A percentile compares a stretch with the other conserved stretches of the same genome.
phyloP scores from a whole-genome alignment of 2,329 filamentous ascomycete species.

The Clonostachys rhizophaga region DNA sequence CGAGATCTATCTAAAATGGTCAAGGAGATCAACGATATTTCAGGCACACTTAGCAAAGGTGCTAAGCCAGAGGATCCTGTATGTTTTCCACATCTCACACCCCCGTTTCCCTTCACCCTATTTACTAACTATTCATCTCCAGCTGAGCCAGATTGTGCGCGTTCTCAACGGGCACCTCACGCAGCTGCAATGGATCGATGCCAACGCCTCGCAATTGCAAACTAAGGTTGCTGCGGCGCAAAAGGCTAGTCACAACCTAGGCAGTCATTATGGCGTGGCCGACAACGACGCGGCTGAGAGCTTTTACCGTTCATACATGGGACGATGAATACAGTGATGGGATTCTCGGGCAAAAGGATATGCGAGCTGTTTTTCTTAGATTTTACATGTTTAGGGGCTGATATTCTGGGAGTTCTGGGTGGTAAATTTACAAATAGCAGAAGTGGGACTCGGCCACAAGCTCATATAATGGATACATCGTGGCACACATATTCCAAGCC shows the following conservation, averaged over 20 bases:
- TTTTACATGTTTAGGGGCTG: not conserved
- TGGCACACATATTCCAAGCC: not conserved
- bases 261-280: constrained; percentile 49
- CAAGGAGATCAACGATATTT: constrained; percentile 93
- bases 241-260: constrained; percentile 65
- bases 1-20: constrained; percentile 94
- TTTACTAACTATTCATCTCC: constrained; percentile 4
- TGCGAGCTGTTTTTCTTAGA: constrained; percentile 1
- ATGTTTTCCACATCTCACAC: constrained; percentile 29
- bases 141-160: constrained; percentile 92
- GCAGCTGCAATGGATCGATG: constrained; percentile 91
- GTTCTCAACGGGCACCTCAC: constrained; percentile 91
- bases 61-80: constrained; percentile 85
- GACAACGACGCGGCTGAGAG: constrained; percentile 76
- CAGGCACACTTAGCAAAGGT: constrained; percentile 83
- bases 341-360: constrained; percentile 5
- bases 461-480: not conserved
- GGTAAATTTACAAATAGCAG: not conserved
- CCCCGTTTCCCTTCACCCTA: constrained; percentile 5
- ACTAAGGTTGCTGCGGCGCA: constrained; percentile 79
- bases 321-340: constrained; percentile 48
- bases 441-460: no score
- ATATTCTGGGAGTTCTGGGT: constrained; percentile 3
- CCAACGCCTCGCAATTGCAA: constrained; percentile 75
- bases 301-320: constrained; percentile 87